A percentile compares a stretch with the other conserved stretches of the same genome.
Evolutionary conservation across 495 filamentous ascomycete species (phyloP).

Genomic region (Podospora tetraspora): DNA sequence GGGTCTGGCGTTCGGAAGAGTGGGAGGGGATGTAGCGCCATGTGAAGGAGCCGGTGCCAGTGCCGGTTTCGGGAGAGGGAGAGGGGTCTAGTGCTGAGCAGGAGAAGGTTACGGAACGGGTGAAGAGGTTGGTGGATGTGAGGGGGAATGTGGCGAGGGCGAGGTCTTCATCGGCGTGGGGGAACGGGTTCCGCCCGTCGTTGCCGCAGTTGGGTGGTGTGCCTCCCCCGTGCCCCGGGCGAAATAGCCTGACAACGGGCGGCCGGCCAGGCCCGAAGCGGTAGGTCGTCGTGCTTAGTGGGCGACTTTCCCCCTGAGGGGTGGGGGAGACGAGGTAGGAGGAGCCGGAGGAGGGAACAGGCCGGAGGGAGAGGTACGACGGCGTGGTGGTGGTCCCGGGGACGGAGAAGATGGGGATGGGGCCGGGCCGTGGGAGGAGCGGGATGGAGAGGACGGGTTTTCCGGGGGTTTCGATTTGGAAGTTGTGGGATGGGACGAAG

Average conservation of each 20-base stretch:
- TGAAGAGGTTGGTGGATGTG: conserved; percentile 29
- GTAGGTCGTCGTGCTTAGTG: conserved; percentile 43
- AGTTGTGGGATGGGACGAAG: conserved; percentile 34
- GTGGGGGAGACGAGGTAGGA: conserved; percentile 27
- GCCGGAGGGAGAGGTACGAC: conserved; percentile 42
- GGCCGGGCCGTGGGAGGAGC: conserved; percentile 34
- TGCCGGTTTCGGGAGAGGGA: too few relatives aligned
- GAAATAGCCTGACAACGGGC: conserved; percentile 24
- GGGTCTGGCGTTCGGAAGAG: conserved; percentile 27
- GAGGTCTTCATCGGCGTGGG: background rate
- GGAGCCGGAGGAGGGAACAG: conserved; percentile 39
- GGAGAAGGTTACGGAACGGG: conserved; percentile 36
- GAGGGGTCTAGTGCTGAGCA: conserved; percentile 7
- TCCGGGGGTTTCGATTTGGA: conserved; percentile 45
- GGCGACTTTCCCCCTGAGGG: conserved; percentile 16
- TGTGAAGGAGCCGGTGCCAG: conserved; percentile 39
- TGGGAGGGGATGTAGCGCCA: conserved; percentile 44
- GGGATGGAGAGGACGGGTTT: conserved; percentile 42
- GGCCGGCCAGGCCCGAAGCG: conserved; percentile 43
- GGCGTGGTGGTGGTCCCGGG: conserved; percentile 12
- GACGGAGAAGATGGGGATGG: conserved; percentile 43
- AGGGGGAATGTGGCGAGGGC: conserved; percentile 30
- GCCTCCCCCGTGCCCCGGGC: conserved; percentile 10
- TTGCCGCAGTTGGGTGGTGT: background rate
- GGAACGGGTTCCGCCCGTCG: conserved; percentile 9